Evolutionary conservation across 768 basidiomycete genomes (phyloP), one percentile per base, ranked within the genome.

Genomic region (Collybia sordida): DNA sequence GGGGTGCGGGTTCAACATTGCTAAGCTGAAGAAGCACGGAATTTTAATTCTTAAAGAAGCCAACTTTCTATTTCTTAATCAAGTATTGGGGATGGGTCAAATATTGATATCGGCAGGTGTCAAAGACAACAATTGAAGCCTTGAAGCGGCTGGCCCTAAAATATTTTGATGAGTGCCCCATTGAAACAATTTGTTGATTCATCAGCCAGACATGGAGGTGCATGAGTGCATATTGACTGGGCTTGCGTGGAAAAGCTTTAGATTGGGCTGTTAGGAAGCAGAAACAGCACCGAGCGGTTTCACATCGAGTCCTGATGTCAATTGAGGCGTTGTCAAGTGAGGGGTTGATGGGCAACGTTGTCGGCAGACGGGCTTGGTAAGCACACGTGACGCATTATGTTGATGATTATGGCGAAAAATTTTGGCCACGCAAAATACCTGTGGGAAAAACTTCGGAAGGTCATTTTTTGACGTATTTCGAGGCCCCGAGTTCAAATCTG

Each of bases 1-100:
- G 41, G 75, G 78, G 51, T 54, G 63, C 0, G 70, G 74, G n/a
- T 78, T 78, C 45, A 42, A 72, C 52, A 62, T 74, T 3, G 7
- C 15, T 1, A 42, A 52, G 0, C 23, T 77, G 17, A 28, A 37
- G 17, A 65, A n/a, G n/a, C n/a, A n/a, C n/a, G n/a, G n/a, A n/a
- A n/a, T n/a, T n/a, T n/a, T n/a, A n/a, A n/a, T n/a, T n/a, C n/a
- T n/a, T n/a, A n/a, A n/a, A n/a, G n/a, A n/a, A n/a, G n/a, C 69
- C 0, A 74, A 75, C 44, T 76, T 71, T 49, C 44, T 53, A 2
- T 21, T 42, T 6, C 21, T 42, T 23, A 21, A 42, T n/a, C n/a
- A n/a, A 31, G 42, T 44, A 42, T 24, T 42, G 40, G 47, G 47
- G 47, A 4, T 48, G 38, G 47, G 47, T 39, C 12, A 48, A 48